Percentiles rank a stretch among this genome's conserved stretches.
Evolutionary conservation across 2,329 filamentous ascomycete species (phyloP).

Genomic region (Talaromyces islandicus): DNA sequence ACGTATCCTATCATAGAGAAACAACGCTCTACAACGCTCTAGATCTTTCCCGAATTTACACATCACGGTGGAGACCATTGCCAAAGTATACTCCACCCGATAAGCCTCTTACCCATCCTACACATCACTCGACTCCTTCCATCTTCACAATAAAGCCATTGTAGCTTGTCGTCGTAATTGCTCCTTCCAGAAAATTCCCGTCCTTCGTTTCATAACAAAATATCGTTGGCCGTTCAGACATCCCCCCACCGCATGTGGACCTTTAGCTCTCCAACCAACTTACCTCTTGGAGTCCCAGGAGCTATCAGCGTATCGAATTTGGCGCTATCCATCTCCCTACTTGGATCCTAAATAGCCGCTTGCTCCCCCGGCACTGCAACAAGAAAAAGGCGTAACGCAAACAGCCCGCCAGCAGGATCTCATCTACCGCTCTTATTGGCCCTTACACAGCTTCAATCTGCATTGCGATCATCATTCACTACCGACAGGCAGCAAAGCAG

Average conservation of each 20-base stretch:
- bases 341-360: not conserved
- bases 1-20: not conserved
- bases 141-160: not conserved
- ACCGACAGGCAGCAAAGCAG: not conserved
- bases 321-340: not conserved
- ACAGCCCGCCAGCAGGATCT: not conserved
- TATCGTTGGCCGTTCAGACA: not conserved
- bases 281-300: not conserved
- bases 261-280: not conserved
- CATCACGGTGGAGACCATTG: not conserved
- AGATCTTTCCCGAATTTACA: not conserved
- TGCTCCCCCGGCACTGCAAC: not conserved
- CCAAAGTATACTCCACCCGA: not conserved
- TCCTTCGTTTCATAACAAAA: not conserved
- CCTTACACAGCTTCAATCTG: not conserved
- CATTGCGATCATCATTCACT: not conserved
- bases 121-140: not conserved
- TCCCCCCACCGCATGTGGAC: conserved; percentile 1
- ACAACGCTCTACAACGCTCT: not conserved
- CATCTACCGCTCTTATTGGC: not conserved
- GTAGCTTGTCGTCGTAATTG: not conserved
- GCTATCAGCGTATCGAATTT: not conserved
- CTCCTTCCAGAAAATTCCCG: not conserved
- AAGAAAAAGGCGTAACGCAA: not conserved
- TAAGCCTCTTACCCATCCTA: not conserved